phyloP scores from a whole-genome alignment of 345 rosid genomes.

The Lagerstroemia speciosa region DNA sequence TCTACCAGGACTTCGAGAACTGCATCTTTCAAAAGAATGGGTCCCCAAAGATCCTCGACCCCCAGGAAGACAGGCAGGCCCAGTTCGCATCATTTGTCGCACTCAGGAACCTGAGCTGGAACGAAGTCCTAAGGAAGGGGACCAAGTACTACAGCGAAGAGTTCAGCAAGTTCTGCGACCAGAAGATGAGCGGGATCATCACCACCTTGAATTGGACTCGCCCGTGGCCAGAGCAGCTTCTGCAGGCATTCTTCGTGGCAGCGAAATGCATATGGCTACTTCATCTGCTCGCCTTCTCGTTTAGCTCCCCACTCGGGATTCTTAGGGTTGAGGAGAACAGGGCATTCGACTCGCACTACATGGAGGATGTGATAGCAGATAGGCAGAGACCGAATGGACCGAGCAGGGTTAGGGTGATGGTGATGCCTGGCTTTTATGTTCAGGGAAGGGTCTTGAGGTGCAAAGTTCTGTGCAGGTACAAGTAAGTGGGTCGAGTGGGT shows the following conservation, averaged over 20 bases:
- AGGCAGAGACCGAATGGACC: conserved; percentile 40
- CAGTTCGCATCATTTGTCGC: conserved; percentile 71
- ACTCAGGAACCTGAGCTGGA: conserved; percentile 86
- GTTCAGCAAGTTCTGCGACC: conserved; percentile 91
- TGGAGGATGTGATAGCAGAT: conserved; percentile 81
- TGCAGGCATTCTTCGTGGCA: conserved; percentile 80
- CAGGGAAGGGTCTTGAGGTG: conserved; percentile 72
- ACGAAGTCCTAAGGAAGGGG: conserved; percentile 80
- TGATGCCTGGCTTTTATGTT: conserved; percentile 89
- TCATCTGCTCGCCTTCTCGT: conserved; percentile 92
- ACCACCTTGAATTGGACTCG: conserved; percentile 70
- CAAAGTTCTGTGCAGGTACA: conserved; percentile 83
- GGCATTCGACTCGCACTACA: conserved; percentile 56
- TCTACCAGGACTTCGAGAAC: conserved; percentile 91
- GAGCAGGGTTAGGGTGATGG: conserved; percentile 73
- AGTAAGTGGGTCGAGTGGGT: conserved; percentile 22
- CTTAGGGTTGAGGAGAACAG: conserved; percentile 77
- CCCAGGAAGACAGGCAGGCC: conserved; percentile 60
- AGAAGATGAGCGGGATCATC: conserved; percentile 85
- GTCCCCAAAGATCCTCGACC: conserved; percentile 61
- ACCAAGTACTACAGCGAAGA: conserved; percentile 91
- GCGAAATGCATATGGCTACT: conserved; percentile 93
- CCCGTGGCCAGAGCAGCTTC: conserved; percentile 88
- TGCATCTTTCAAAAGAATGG: conserved; percentile 72
- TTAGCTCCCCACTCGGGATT: conserved; percentile 59